phyloP scores from a whole-genome alignment of 1,139 yeast genomes.

The Geotrichum citri-aurantii region DNA sequence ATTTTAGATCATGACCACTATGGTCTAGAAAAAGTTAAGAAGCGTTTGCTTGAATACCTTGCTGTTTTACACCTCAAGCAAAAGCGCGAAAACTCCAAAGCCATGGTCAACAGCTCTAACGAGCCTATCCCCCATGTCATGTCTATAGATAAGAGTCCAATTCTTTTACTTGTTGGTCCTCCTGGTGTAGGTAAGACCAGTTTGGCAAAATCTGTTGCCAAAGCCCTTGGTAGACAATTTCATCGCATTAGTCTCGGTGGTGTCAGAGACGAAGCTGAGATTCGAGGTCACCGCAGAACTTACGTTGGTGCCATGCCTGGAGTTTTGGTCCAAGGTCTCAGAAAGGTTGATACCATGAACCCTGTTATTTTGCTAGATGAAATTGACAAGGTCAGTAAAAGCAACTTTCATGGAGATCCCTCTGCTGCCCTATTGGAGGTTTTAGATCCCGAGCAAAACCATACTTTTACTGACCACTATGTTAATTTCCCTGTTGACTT shows the following conservation, averaged over 20 bases:
- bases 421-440: conserved; percentile 87
- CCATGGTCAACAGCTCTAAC: background rate
- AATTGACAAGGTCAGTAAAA: conserved; percentile 67
- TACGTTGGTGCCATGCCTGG: conserved; percentile 96
- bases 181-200: conserved; percentile 97
- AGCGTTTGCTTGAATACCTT: conserved; percentile 71
- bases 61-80: conserved; percentile 64
- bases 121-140: conserved; percentile 19
- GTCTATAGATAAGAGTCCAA: conserved; percentile 55
- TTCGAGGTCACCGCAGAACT: conserved; percentile 87
- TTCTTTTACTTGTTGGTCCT: conserved; percentile 81
- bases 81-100: conserved; percentile 9
- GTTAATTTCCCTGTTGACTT: conserved; percentile 83
- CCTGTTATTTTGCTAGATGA: conserved; percentile 89
- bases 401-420: conserved; percentile 74
- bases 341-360: conserved; percentile 75
- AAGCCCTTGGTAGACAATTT: conserved; percentile 70
- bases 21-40: conserved; percentile 78
- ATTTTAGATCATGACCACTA: conserved; percentile 76
- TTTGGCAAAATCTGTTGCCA: conserved; percentile 78
- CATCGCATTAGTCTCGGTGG: conserved; percentile 88
- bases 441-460: conserved; percentile 86
- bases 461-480: conserved; percentile 74
- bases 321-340: conserved; percentile 66
- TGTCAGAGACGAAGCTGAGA: conserved; percentile 81